phyloP scores from a whole-genome alignment of 306 rosid genomes.

The Potentilla sterilis region DNA sequence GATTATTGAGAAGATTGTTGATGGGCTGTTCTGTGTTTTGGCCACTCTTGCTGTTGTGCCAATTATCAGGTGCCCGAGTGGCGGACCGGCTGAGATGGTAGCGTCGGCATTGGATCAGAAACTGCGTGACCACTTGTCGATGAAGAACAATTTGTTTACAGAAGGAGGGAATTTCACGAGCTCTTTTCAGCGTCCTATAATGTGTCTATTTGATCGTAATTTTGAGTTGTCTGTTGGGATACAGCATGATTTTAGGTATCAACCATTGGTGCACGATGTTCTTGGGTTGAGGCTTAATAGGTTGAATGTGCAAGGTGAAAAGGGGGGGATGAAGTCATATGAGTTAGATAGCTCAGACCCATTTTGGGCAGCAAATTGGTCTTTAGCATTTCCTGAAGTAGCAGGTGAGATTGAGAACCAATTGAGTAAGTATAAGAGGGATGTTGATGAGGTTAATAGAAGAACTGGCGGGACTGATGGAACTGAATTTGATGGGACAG shows the following conservation, averaged over 20 bases:
- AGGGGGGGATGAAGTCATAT: constrained; percentile 83
- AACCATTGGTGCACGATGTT: constrained; percentile 84
- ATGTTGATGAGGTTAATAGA: constrained; percentile 94
- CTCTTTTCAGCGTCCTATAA: constrained; percentile 85
- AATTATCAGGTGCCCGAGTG: constrained; percentile 72
- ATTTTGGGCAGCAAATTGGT: constrained; percentile 87
- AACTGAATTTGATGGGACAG: constrained; percentile 85
- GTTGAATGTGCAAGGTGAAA: constrained; percentile 81
- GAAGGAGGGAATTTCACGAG: constrained; percentile 69
- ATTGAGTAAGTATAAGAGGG: constrained; percentile 80
- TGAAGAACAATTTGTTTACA: constrained; percentile 75
- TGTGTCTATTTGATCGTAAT: constrained; percentile 88
- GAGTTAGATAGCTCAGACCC: constrained; percentile 82
- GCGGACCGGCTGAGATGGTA: constrained; percentile 98
- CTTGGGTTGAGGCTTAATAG: constrained; percentile 88
- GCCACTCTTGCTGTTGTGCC: constrained; percentile 89
- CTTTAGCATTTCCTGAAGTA: constrained; percentile 84
- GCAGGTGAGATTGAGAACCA: constrained; percentile 94
- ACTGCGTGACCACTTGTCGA: constrained; percentile 81
- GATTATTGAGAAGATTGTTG: constrained; percentile 68
- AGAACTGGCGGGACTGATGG: constrained; percentile 82
- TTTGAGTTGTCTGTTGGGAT: constrained; percentile 87
- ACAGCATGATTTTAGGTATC: constrained; percentile 92
- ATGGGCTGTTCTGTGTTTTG: constrained; percentile 79
- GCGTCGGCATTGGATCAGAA: constrained; percentile 87